These are phyloP conservation scores for Phytophthora crassamura DNA, from an alignment of 352 stramenopile genomes.

Conservation along the genomic window DNA sequence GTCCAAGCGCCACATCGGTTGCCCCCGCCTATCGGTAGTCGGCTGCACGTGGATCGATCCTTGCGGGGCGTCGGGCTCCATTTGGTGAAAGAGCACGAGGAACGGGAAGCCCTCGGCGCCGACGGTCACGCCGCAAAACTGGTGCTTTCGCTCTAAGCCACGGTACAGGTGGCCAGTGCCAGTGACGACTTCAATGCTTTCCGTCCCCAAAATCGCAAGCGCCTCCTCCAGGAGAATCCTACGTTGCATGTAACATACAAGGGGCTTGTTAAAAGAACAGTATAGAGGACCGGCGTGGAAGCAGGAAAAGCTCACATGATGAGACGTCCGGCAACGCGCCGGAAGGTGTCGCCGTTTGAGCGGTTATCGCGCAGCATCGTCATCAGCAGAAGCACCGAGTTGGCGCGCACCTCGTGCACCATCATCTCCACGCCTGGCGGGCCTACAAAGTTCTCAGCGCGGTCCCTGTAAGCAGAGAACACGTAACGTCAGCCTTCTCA, in stretches of 20 bases:
- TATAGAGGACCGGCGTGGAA: background rate
- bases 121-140: slow-evolving; percentile 51
- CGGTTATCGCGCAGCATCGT: slow-evolving; percentile 53
- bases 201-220: slow-evolving; percentile 38
- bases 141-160: slow-evolving; percentile 29
- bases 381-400: slow-evolving; percentile 51
- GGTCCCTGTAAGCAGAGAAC: slow-evolving; percentile 24
- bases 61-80: slow-evolving; percentile 46
- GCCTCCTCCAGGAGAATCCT: slow-evolving; percentile 71
- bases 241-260: background rate
- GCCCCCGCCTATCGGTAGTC: slow-evolving; percentile 11
- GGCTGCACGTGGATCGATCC: slow-evolving; percentile 43
- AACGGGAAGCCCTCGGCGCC: slow-evolving; percentile 52
- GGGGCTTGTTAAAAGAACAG: too few relatives aligned
- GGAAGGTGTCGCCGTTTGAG: slow-evolving; percentile 39
- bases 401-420: slow-evolving; percentile 53
- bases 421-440: slow-evolving; percentile 38
- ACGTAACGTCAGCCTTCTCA: too few relatives aligned
- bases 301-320: slow-evolving; percentile 44
- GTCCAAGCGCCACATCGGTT: slow-evolving; percentile 30
- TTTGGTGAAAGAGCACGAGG: slow-evolving; percentile 56
- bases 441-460: slow-evolving; percentile 41
- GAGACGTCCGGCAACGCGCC: slow-evolving; percentile 45
- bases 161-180: slow-evolving; percentile 39
- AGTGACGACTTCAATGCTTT: slow-evolving; percentile 43